Conservation (phyloP, 164 flowering plant genomes). For the Platanus orientalis region DNA sequence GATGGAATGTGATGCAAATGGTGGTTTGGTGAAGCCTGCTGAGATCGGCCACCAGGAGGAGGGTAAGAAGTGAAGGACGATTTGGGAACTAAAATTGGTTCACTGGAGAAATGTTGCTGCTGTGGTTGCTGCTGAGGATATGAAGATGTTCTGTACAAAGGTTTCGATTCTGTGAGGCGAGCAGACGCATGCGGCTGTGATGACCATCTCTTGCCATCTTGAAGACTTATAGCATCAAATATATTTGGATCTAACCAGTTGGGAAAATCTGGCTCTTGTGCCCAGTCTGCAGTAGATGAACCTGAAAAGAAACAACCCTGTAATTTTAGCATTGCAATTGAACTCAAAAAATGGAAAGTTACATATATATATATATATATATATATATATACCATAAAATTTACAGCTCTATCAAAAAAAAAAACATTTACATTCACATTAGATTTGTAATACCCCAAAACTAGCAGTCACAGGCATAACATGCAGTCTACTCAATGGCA, state of each 20-base stretch:
- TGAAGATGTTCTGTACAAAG: slow-evolving; percentile 78
- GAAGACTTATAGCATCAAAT: slow-evolving; percentile 35
- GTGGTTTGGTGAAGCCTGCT: slow-evolving; percentile 48
- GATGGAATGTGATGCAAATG: slow-evolving; percentile 35
- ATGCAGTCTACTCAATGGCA: too few species aligned
- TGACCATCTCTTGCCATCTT: slow-evolving; percentile 67
- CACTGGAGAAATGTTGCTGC: slow-evolving; percentile 50
- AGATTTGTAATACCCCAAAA: background rate
- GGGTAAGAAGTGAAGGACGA: slow-evolving; percentile 71
- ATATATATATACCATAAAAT: background rate
- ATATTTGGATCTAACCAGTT: slow-evolving; percentile 58
- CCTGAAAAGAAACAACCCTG: slow-evolving; percentile 28
- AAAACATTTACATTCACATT: background rate
- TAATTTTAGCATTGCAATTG: background rate
- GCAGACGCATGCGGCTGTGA: slow-evolving; percentile 58
- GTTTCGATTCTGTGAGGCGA: slow-evolving; percentile 38
- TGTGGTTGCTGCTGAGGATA: slow-evolving; percentile 59
- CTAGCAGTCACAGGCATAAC: too few species aligned
- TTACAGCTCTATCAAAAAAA: background rate
- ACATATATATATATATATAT: too few species aligned
- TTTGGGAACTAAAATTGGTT: slow-evolving; percentile 58
- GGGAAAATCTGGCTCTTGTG: slow-evolving; percentile 48
- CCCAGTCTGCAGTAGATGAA: slow-evolving; percentile 70
- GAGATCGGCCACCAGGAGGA: slow-evolving; percentile 65
- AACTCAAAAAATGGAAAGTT: background rate